Conservation (phyloP, 2,329 filamentous ascomycete genomes). For the Phyllosticta citriasiana region DNA sequence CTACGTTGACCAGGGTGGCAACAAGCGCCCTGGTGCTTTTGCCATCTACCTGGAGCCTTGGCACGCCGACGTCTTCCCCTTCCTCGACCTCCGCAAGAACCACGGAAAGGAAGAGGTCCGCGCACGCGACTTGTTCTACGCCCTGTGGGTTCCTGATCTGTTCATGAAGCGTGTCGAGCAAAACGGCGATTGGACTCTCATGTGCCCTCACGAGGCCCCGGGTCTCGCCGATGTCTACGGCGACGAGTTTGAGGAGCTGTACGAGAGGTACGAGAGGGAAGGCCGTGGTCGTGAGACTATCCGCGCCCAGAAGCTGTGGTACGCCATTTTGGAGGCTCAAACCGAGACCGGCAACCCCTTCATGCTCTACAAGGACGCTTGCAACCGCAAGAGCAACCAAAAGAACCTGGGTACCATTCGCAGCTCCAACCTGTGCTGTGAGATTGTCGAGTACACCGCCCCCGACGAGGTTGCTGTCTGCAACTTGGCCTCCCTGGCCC, state of each 20-base stretch:
- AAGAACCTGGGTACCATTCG: slow-evolving; percentile 98
- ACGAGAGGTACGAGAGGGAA: slow-evolving; percentile 83
- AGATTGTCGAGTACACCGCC: slow-evolving; percentile 95
- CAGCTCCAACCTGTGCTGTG: slow-evolving; percentile 97
- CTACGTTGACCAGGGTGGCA: slow-evolving; percentile 97
- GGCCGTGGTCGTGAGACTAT: slow-evolving; percentile 82
- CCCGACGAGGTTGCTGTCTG: slow-evolving; percentile 98
- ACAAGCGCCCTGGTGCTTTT: slow-evolving; percentile 97
- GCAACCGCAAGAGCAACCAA: slow-evolving; percentile 99
- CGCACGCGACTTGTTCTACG: slow-evolving; percentile 94
- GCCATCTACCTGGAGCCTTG: slow-evolving; percentile 98
- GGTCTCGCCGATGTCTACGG: slow-evolving; percentile 94
- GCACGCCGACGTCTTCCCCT: slow-evolving; percentile 96
- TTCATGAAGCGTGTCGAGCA: slow-evolving; percentile 99
- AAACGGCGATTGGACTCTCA: slow-evolving; percentile 93
- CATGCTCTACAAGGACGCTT: slow-evolving; percentile 98
- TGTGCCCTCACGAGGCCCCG: slow-evolving; percentile 95
- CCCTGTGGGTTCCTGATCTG: slow-evolving; percentile 94
- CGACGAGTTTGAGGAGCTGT: slow-evolving; percentile 92
- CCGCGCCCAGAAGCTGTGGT: slow-evolving; percentile 99
- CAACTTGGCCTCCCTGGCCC: slow-evolving; percentile 88
- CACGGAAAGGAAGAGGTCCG: slow-evolving; percentile 98
- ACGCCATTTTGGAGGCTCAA: slow-evolving; percentile 94
- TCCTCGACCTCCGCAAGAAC: slow-evolving; percentile 96
- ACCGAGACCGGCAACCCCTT: slow-evolving; percentile 98